Evolutionary conservation across 2,329 filamentous ascomycete species (phyloP).

Genomic region (Alternaria rosae): DNA sequence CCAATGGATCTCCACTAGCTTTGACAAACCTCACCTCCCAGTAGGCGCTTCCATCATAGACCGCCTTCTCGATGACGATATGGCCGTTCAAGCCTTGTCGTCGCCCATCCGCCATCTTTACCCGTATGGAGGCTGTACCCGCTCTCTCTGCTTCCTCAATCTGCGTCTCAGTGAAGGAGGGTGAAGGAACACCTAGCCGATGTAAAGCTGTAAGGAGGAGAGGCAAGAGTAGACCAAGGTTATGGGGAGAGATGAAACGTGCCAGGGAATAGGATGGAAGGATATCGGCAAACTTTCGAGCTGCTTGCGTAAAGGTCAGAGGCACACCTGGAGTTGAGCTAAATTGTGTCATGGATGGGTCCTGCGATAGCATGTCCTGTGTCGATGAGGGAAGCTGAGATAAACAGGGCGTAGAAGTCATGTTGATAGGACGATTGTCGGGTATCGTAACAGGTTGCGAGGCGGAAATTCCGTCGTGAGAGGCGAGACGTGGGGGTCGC

Average conservation of each 20-base stretch:
- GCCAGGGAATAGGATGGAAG: conserved; percentile 86
- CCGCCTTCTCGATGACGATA: conserved; percentile 75
- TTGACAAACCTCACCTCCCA: conserved; percentile 89
- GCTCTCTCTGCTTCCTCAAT: conserved; percentile 50
- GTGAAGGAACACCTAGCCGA: conserved; percentile 80
- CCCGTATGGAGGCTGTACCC: conserved; percentile 69
- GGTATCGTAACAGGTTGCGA: conserved; percentile 49
- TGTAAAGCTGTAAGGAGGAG: conserved; percentile 83
- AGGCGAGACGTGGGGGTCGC: conserved; percentile 64
- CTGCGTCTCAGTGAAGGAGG: conserved; percentile 47
- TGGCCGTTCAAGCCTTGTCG: conserved; percentile 77
- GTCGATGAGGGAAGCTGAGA: conserved; percentile 47
- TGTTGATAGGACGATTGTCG: conserved; percentile 11
- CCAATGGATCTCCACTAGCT: conserved; percentile 91
- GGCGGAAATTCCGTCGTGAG: conserved; percentile 45
- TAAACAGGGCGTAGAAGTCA: conserved; percentile 29
- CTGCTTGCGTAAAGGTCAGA: conserved; percentile 85
- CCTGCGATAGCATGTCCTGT: conserved; percentile 75
- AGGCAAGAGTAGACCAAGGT: conserved; percentile 76
- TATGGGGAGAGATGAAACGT: conserved; percentile 87
- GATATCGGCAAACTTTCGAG: conserved; percentile 88
- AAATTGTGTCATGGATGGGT: conserved; percentile 86
- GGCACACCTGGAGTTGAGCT: conserved; percentile 79
- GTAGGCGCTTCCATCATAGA: conserved; percentile 69
- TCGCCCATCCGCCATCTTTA: conserved; percentile 77